Base-by-base conservation (phyloP, 2,329 filamentous ascomycete species). In the Ophiobolus disseminans region DNA sequence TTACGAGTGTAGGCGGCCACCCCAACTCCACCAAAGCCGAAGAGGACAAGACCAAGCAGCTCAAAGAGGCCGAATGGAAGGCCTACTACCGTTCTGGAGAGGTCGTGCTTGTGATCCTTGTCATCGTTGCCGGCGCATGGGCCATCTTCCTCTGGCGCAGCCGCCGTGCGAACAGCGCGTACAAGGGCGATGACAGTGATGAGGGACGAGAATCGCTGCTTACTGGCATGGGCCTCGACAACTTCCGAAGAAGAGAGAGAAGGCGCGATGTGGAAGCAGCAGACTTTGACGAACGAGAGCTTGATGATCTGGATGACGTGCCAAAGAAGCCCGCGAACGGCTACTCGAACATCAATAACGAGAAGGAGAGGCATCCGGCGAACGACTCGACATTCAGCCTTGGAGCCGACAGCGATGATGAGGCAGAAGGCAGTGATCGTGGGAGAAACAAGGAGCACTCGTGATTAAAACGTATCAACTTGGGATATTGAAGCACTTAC, bases 41-140 rank as follows among this genome's bases (percentile, higher is more conserved):
- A 61, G 80, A 89, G 64, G 83, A 83, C 23, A 85, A 89, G 65
- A 82, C 86, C 56, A 81, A 89, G 66, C 86, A 88, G 66, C 75
- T 96, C n/a, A 85, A 92, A 60, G 84, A 90, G 21, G 91, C 91
- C 14, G 89, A 92, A 64, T 95, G 91, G 89, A 84, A 87, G 41
- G 92, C 92, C 0, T 97, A 97, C 73, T 88, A 88, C 68, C 87
- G 89, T 63, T 94, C 90, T 2, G 91, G 92, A 40, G 90, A 95
- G 74, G 84, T 92, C 5, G 91, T 91, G 2, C 81, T 97, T 2
- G 85, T 92, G 13, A 84, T 97, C 39, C 90, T 96, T 14, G 79
- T 87, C 41, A 83, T 94, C 50, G 86, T 86, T 1, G 90, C 89
- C 1, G 77, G 76, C 4, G 76, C 83, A 10, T 96, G 90, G 87